Conservation (phyloP, 2,329 filamentous ascomycete genomes). For the Anisogramma anomala region DNA sequence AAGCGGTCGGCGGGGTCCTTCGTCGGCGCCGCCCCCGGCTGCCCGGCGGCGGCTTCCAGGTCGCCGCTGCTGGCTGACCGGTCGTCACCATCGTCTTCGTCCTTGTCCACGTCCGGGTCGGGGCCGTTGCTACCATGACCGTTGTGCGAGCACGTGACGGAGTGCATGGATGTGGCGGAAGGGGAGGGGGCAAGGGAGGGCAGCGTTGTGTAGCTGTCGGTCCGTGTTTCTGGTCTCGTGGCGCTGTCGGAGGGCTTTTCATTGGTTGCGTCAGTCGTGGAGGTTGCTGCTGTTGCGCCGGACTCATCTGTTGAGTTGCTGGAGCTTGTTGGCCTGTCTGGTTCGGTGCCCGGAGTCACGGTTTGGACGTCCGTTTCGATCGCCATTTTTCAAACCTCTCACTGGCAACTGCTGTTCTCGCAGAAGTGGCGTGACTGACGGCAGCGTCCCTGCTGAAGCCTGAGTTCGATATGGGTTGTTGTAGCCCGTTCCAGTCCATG, state of each 20-base stretch:
- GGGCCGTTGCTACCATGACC: slow-evolving; percentile 30
- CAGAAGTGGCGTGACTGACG: too few species aligned
- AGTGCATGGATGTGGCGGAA: slow-evolving; percentile 2
- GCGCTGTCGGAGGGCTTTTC: slow-evolving; percentile 4
- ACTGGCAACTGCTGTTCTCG: too few species aligned
- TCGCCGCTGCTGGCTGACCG: background rate
- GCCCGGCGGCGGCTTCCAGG: background rate
- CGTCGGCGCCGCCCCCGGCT: slow-evolving; percentile 19
- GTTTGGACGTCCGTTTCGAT: background rate
- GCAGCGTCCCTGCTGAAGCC: too few species aligned
- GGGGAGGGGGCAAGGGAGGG: slow-evolving; percentile 6
- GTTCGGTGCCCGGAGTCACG: background rate
- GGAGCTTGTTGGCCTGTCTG: background rate
- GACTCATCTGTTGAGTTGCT: too few species aligned
- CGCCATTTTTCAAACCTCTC: too few species aligned
- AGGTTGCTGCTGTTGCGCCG: too few species aligned
- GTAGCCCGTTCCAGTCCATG: too few species aligned
- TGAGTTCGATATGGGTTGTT: too few species aligned
- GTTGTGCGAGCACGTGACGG: slow-evolving; percentile 28
- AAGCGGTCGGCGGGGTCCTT: slow-evolving; percentile 32
- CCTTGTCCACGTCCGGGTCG: slow-evolving; percentile 8
- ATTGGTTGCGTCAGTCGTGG: slow-evolving; percentile 12
- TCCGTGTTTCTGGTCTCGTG: slow-evolving; percentile 13
- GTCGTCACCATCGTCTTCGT: slow-evolving; percentile 6
- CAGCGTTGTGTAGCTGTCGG: slow-evolving; percentile 2